phyloP scores from a whole-genome alignment of 1,139 yeast genomes.

The Yamadazyma triangularis region DNA sequence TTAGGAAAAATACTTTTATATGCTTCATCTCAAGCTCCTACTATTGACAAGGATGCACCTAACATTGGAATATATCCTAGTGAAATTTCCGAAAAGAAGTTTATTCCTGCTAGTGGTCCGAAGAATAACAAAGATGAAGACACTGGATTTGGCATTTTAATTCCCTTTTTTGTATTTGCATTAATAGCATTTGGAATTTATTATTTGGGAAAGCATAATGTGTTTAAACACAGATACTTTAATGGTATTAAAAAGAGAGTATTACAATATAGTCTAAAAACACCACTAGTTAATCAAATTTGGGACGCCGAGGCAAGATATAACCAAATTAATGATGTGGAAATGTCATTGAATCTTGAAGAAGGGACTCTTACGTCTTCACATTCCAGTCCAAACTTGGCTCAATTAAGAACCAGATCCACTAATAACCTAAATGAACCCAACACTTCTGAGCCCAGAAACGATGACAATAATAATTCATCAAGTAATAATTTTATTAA shows the following conservation, averaged over 20 bases:
- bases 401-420: conserved; percentile 39
- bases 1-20: conserved; percentile 56
- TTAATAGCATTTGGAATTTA: conserved; percentile 12
- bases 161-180: conserved; percentile 14
- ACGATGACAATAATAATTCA: conserved; percentile 7
- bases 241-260: conserved; percentile 11
- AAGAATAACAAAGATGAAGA: conserved; percentile 22
- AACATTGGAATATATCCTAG: conserved; percentile 55
- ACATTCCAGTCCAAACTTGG: conserved; percentile 14
- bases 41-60: conserved; percentile 16
- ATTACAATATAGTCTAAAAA: conserved; percentile 10
- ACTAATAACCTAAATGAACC: conserved; percentile 29
- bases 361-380: conserved; percentile 26
- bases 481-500: conserved; percentile 25
- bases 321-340: conserved; percentile 13
- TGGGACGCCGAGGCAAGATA: conserved; percentile 12
- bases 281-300: conserved; percentile 15
- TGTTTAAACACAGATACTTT: conserved; percentile 12
- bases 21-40: conserved; percentile 50
- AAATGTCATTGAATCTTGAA: conserved; percentile 24
- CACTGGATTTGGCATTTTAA: conserved; percentile 5
- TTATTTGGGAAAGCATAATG: conserved; percentile 1
- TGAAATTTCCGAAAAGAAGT: conserved; percentile 36
- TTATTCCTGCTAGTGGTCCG: conserved; percentile 34
- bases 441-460: conserved; percentile 10